Percentiles rank a stretch among this genome's conserved stretches.
These are phyloP conservation scores for Amanita thiersii DNA, from an alignment of 768 basidiomycete genomes.

Conservation along the genomic window DNA sequence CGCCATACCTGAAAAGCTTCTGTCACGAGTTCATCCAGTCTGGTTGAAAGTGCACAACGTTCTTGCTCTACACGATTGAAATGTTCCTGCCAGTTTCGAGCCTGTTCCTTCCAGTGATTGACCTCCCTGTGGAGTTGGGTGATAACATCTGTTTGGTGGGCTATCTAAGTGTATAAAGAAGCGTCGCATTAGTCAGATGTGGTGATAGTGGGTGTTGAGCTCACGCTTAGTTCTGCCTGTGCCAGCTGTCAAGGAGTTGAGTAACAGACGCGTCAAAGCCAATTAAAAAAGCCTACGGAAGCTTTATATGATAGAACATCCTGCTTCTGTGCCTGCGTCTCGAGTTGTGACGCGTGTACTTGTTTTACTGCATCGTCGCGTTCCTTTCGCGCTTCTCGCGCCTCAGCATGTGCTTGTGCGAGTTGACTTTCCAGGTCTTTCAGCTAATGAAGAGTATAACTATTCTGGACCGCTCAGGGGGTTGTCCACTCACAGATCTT, in stretches of 20 bases:
- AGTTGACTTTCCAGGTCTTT: constrained; percentile 49
- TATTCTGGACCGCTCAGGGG: background rate
- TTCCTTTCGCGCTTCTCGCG: constrained; percentile 39
- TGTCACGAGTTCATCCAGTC: constrained; percentile 50
- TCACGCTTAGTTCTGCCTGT: constrained; percentile 50
- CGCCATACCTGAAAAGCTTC: constrained; percentile 38
- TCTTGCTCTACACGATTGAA: constrained; percentile 70
- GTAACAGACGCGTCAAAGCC: constrained; percentile 3
- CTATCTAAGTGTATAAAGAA: constrained; percentile 29
- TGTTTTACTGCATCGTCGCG: constrained; percentile 38
- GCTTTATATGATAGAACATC: constrained; percentile 29
- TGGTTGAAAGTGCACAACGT: constrained; percentile 45
- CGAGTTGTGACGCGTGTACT: constrained; percentile 34
- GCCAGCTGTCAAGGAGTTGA: constrained; percentile 27
- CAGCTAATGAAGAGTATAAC: constrained; percentile 27
- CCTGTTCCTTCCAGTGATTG: constrained; percentile 68
- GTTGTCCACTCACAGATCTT: constrained; percentile 18
- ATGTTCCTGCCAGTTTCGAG: constrained; percentile 74
- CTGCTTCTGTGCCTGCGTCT: constrained; percentile 42
- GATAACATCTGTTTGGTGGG: constrained; percentile 54
- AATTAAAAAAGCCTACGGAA: constrained; percentile 25
- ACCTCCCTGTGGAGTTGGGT: constrained; percentile 56
- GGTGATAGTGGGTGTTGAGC: constrained; percentile 12
- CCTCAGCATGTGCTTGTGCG: constrained; percentile 36
- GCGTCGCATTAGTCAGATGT: background rate